Evolutionary conservation across 345 rosid genomes (phyloP).

Genomic region (Corchorus olitorius): DNA sequence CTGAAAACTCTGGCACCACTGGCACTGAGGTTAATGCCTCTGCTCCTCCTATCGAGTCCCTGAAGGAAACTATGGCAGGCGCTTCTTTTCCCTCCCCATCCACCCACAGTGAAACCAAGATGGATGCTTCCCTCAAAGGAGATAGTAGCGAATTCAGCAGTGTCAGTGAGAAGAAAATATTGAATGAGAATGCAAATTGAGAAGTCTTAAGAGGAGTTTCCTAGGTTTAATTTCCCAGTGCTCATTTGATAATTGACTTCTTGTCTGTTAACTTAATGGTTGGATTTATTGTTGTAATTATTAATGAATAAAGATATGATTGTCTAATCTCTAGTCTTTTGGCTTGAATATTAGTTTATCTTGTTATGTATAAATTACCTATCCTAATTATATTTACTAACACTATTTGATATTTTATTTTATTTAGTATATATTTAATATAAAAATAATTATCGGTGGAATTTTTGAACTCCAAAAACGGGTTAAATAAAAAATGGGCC

Average conservation of each 20-base stretch:
- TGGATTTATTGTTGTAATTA: no score
- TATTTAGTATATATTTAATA: no score
- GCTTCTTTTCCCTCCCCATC: neutral
- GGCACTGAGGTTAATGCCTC: neutral
- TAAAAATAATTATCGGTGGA: no score
- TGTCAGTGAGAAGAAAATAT: constrained; percentile 12
- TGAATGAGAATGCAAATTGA: constrained; percentile 7
- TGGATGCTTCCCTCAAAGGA: constrained; percentile 15
- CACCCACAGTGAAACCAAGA: constrained; percentile 6
- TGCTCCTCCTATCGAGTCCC: neutral
- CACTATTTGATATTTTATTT: no score
- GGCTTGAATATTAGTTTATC: neutral
- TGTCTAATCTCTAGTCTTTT: no score
- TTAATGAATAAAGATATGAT: neutral
- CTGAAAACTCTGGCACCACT: constrained; percentile 21
- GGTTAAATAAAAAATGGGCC: neutral
- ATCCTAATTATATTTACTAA: no score
- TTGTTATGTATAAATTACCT: neutral
- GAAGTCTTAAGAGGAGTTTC: neutral
- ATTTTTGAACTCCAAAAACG: no score
- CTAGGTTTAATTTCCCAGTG: no score
- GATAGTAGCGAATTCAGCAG: constrained; percentile 24
- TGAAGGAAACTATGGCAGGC: constrained; percentile 3
- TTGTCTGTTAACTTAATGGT: no score
- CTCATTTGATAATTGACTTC: no score